Percentiles rank a stretch among this genome's conserved stretches.
These are phyloP conservation scores for Corchorus capsularis DNA, from an alignment of 345 rosid species.

Conservation along the genomic window DNA sequence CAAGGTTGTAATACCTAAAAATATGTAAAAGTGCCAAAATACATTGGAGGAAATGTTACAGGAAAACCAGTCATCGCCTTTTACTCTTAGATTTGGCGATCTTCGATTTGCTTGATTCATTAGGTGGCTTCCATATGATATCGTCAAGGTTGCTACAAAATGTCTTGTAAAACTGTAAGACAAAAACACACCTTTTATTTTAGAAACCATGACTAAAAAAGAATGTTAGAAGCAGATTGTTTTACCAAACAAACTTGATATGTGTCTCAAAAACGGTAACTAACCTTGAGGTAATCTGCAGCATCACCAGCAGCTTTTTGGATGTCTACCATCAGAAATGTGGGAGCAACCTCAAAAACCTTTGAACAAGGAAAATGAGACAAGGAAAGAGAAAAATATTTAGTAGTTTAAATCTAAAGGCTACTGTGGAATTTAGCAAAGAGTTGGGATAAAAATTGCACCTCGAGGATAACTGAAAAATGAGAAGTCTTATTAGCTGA, in stretches of 20 bases:
- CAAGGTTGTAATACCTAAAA: slow-evolving; percentile 1
- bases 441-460: slow-evolving; percentile 28
- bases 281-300: slow-evolving; percentile 76
- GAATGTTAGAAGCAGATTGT: background rate
- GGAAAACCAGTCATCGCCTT: slow-evolving; percentile 44
- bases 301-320: slow-evolving; percentile 77
- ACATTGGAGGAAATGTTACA: background rate
- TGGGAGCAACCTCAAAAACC: slow-evolving; percentile 94
- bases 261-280: slow-evolving; percentile 13
- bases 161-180: slow-evolving; percentile 82
- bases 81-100: slow-evolving; percentile 63
- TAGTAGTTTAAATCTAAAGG: background rate
- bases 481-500: slow-evolving; percentile 63
- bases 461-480: slow-evolving; percentile 85
- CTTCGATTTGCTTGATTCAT: slow-evolving; percentile 57
- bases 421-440: background rate
- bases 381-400: background rate
- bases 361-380: slow-evolving; percentile 22
- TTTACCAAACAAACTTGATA: background rate
- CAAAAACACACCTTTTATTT: background rate
- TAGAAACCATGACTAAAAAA: background rate
- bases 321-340: slow-evolving; percentile 82
- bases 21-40: background rate
- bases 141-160: slow-evolving; percentile 87
- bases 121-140: slow-evolving; percentile 88